Percentiles rank a stretch among this genome's conserved stretches.
These are phyloP conservation scores for Parastagonospora avenae DNA, from an alignment of 2,329 filamentous ascomycete species.

Conservation along the genomic window DNA sequence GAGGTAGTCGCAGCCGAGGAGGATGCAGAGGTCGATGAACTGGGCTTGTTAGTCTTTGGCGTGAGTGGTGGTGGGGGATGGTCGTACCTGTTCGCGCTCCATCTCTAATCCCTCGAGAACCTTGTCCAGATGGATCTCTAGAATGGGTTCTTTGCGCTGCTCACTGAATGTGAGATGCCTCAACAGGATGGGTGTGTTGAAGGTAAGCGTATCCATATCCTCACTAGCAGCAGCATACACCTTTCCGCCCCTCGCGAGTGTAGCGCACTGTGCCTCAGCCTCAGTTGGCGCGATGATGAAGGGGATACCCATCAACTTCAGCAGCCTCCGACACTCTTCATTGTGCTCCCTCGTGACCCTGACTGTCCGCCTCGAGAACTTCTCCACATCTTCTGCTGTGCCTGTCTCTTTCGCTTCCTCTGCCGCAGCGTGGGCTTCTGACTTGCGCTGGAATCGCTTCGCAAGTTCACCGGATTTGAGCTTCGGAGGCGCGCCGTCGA, in stretches of 20 bases:
- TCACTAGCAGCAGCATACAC: slow-evolving; percentile 96
- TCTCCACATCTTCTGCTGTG: slow-evolving; percentile 96
- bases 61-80: slow-evolving; percentile 9
- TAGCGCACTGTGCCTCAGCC: slow-evolving; percentile 95
- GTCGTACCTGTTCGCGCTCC: slow-evolving; percentile 77
- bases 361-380: slow-evolving; percentile 92
- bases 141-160: slow-evolving; percentile 95
- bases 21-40: slow-evolving; percentile 97
- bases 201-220: slow-evolving; percentile 98
- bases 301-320: slow-evolving; percentile 95
- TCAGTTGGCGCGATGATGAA: slow-evolving; percentile 96
- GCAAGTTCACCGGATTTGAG: slow-evolving; percentile 97
- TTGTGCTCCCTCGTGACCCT: slow-evolving; percentile 97
- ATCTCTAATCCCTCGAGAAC: slow-evolving; percentile 86
- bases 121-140: slow-evolving; percentile 88
- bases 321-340: slow-evolving; percentile 84
- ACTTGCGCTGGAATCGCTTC: slow-evolving; percentile 93
- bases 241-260: slow-evolving; percentile 85
- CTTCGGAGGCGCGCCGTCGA: slow-evolving; percentile 95
- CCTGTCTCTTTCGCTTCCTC: slow-evolving; percentile 98
- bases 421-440: slow-evolving; percentile 84
- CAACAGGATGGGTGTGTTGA: slow-evolving; percentile 87
- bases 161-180: slow-evolving; percentile 96
- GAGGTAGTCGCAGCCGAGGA: slow-evolving; percentile 96
- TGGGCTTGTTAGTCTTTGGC: slow-evolving; percentile 46